A percentile compares a stretch with the other conserved stretches of the same genome.
Conservation (phyloP, 768 basidiomycete species). For the Boletus barrowsii region DNA sequence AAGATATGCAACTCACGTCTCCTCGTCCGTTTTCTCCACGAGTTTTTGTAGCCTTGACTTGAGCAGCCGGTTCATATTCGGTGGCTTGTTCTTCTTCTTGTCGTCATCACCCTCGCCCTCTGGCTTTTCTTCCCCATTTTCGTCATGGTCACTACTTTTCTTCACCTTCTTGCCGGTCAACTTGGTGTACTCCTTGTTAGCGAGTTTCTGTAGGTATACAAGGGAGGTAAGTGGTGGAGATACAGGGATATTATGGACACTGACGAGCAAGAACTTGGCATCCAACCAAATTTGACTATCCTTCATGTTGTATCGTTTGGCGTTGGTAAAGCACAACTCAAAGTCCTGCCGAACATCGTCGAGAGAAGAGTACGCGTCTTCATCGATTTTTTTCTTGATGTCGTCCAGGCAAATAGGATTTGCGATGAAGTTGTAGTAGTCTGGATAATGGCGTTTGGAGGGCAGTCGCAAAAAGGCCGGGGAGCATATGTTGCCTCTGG, state of each 20-base stretch:
- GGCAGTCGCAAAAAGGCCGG: constrained; percentile 67
- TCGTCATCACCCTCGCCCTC: constrained; percentile 46
- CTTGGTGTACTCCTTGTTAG: constrained; percentile 43
- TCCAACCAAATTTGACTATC: constrained; percentile 78
- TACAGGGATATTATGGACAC: constrained; percentile 24
- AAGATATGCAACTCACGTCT: constrained; percentile 43
- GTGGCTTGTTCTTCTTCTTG: constrained; percentile 49
- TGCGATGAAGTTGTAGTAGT: constrained; percentile 81
- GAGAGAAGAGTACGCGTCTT: constrained; percentile 55
- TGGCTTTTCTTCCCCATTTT: constrained; percentile 38
- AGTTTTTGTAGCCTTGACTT: constrained; percentile 71
- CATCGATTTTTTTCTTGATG: constrained; percentile 76
- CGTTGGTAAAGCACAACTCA: constrained; percentile 77
- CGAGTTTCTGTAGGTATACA: constrained; percentile 41
- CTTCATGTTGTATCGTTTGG: constrained; percentile 77
- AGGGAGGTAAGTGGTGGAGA: constrained; percentile 1
- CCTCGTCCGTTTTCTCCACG: constrained; percentile 65
- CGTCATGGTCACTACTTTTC: constrained; percentile 38
- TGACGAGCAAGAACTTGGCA: constrained; percentile 77
- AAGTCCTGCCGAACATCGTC: constrained; percentile 68
- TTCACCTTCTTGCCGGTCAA: constrained; percentile 43
- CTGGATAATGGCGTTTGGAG: constrained; percentile 71
- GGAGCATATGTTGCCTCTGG: constrained; percentile 63
- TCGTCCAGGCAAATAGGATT: constrained; percentile 86
- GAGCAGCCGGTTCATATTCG: constrained; percentile 63